phyloP scores from a whole-genome alignment of 208 protist genomes.

The Trypanosoma boissoni region DNA sequence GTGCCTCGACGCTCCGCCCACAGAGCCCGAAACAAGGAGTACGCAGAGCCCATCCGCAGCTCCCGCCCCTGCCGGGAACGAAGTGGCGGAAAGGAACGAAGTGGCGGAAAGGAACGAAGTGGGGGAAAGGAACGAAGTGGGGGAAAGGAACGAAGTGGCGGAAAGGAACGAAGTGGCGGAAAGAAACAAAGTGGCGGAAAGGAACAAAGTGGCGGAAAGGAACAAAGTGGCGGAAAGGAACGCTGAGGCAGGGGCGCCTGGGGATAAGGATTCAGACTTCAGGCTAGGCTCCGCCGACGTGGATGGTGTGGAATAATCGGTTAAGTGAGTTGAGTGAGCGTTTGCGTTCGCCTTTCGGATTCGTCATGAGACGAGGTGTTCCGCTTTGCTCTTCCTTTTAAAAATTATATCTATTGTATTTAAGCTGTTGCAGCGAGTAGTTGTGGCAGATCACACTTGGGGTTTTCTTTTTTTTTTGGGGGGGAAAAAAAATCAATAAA shows the following conservation, averaged over 20 bases:
- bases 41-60: neutral
- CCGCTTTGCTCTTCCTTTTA: too few species aligned
- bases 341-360: too few species aligned
- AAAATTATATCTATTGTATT: too few species aligned
- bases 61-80: neutral
- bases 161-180: neutral
- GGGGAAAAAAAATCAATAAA: constrained; percentile 9
- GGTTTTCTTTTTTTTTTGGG: constrained; percentile 9
- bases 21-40: neutral
- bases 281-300: constrained; percentile 63
- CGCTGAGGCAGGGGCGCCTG: constrained; percentile 7
- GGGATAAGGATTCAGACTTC: neutral
- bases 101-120: neutral
- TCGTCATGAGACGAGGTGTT: too few species aligned
- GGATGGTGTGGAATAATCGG: constrained; percentile 62
- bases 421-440: too few species aligned
- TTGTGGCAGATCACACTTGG: too few species aligned
- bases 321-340: too few species aligned
- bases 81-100: neutral
- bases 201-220: neutral
- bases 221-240: too few species aligned
- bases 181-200: neutral
- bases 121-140: neutral
- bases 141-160: neutral
- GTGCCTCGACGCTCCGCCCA: constrained; percentile 28